Conservation (phyloP, 2,329 filamentous ascomycete genomes). For the Coniella vitis region DNA sequence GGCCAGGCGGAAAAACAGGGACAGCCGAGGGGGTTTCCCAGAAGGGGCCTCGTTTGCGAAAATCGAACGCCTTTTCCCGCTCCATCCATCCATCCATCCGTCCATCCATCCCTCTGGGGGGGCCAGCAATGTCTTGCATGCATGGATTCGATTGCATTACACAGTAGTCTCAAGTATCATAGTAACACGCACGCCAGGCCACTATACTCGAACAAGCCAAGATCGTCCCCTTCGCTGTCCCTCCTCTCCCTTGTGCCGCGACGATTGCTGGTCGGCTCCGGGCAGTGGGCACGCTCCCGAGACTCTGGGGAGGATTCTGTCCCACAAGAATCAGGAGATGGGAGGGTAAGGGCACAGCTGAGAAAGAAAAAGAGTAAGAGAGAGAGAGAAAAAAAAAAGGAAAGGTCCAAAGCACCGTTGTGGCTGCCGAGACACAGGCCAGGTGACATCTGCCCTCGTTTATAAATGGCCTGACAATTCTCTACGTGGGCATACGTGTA, state of each 20-base stretch:
- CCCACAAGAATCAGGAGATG: neutral
- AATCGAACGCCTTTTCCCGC: neutral
- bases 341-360: neutral
- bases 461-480: constrained; percentile 1
- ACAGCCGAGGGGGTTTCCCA: too few relatives aligned
- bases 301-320: constrained; percentile 16
- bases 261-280: too few relatives aligned
- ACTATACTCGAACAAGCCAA: neutral
- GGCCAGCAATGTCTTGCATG: constrained; percentile 17
- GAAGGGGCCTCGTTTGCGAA: too few relatives aligned
- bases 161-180: too few relatives aligned
- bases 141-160: neutral
- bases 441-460: neutral
- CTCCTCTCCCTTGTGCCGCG: too few relatives aligned
- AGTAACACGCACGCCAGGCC: too few relatives aligned
- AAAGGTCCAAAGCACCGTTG: neutral
- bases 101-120: too few relatives aligned
- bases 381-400: neutral
- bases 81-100: too few relatives aligned
- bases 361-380: neutral
- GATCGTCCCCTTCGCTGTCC: too few relatives aligned
- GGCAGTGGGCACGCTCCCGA: too few relatives aligned
- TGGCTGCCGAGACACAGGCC: too few relatives aligned
- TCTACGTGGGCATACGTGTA: neutral
- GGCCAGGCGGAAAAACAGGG: neutral